phyloP scores from a whole-genome alignment of 1,284 basidiomycete genomes.

The Salmacisia buchloeana region DNA sequence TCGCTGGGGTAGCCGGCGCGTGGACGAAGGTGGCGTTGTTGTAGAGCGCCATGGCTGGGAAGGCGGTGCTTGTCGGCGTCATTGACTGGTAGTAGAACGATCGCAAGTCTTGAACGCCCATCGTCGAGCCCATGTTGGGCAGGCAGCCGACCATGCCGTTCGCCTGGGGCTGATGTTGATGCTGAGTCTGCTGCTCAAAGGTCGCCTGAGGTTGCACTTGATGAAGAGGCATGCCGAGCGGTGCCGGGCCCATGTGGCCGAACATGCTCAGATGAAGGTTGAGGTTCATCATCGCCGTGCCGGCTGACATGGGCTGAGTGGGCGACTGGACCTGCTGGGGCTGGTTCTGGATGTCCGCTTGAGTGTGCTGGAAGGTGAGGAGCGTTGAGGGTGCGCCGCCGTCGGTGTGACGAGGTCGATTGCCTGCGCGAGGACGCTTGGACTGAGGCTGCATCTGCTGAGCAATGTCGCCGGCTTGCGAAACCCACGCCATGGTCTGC shows the following conservation, averaged over 20 bases:
- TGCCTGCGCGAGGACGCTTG: conserved; percentile 2
- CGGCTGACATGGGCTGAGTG: neutral
- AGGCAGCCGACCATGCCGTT: no score
- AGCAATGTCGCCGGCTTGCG: neutral
- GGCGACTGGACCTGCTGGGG: neutral
- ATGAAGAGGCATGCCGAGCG: neutral
- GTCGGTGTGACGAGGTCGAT: neutral
- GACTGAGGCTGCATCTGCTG: neutral
- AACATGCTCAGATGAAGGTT: neutral
- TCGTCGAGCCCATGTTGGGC: no score
- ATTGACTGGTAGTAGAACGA: no score
- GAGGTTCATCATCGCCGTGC: neutral
- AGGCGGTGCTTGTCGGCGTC: no score
- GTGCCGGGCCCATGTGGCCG: neutral
- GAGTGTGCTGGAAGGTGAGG: no score
- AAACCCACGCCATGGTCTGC: neutral
- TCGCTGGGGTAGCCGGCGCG: no score
- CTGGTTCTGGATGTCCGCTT: neutral
- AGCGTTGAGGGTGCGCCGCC: neutral
- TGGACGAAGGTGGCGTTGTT: no score
- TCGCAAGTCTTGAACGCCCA: no score
- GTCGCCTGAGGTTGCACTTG: neutral
- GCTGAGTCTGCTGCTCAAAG: no score
- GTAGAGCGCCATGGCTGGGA: no score
- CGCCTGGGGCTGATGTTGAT: no score